Evolutionary conservation across 2,329 filamentous ascomycete species (phyloP).

Genomic region (Sclerotinia nivalis): DNA sequence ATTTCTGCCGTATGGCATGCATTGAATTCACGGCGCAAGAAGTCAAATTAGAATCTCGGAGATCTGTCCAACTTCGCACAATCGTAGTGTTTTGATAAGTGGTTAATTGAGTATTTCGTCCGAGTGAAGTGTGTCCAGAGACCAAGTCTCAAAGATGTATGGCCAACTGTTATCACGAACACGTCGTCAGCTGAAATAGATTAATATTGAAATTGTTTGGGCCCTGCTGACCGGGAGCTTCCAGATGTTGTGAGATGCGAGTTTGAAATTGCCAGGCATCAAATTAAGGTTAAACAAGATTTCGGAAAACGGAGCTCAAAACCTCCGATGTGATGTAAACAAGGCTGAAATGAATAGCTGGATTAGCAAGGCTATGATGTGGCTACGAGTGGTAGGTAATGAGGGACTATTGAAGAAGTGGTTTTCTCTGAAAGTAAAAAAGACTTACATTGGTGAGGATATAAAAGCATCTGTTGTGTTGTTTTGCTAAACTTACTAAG

Average conservation of each 20-base stretch:
- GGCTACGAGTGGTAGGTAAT: not conserved
- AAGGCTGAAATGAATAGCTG: not conserved
- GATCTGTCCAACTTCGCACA: constrained; percentile 8
- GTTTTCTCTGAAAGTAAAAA: not conserved
- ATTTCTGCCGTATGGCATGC: constrained; percentile 66
- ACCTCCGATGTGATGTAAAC: constrained; percentile 12
- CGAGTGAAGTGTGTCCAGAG: not conserved
- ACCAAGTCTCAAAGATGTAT: not conserved
- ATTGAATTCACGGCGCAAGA: constrained; percentile 44
- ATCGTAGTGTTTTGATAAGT: not conserved
- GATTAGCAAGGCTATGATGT: constrained; percentile 2
- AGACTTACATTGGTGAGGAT: not conserved
- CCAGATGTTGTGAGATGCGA: not conserved
- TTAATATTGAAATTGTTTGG: constrained; percentile 9
- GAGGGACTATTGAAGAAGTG: not conserved
- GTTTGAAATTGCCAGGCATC: constrained; percentile 14
- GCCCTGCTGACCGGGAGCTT: constrained; percentile 15
- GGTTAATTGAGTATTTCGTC: not conserved
- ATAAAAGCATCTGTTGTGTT: constrained; percentile 5
- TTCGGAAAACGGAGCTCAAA: not conserved
- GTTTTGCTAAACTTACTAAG: not conserved
- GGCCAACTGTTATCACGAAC: constrained; percentile 19
- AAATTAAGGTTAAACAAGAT: constrained; percentile 8
- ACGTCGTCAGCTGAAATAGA: constrained; percentile 20
- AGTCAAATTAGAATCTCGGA: constrained; percentile 3